These are phyloP conservation scores for Monilinia laxa DNA, from an alignment of 2,329 filamentous ascomycete species.

Conservation along the genomic window DNA sequence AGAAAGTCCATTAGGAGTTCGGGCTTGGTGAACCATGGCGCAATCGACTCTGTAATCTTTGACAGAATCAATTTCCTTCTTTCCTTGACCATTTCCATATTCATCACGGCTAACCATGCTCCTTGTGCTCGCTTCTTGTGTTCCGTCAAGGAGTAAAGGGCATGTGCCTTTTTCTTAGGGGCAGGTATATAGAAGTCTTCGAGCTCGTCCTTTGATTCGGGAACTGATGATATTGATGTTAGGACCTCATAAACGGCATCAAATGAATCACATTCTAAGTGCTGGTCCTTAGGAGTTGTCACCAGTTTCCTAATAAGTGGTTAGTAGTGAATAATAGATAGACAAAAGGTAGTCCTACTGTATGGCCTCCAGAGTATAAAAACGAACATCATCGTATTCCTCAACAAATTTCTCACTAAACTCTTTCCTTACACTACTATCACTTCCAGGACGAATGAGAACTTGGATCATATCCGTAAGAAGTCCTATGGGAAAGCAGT, in stretches of 20 bases:
- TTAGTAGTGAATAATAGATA: constrained; percentile 27
- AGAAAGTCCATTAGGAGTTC: constrained; percentile 95
- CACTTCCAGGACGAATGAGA: constrained; percentile 58
- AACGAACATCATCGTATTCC: constrained; percentile 80
- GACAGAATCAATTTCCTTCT: constrained; percentile 78
- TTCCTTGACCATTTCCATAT: constrained; percentile 62
- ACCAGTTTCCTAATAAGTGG: constrained; percentile 40
- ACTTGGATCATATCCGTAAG: constrained; percentile 64
- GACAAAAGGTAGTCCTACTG: constrained; percentile 53
- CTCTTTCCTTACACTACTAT: constrained; percentile 62
- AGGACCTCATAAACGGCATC: constrained; percentile 62
- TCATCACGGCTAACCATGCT: constrained; percentile 80
- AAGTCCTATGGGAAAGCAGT: constrained; percentile 67
- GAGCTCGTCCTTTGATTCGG: constrained; percentile 64
- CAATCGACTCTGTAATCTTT: constrained; percentile 73
- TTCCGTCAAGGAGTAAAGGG: constrained; percentile 61
- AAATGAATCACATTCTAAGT: constrained; percentile 44
- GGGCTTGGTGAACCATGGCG: constrained; percentile 84
- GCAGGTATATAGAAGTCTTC: constrained; percentile 65
- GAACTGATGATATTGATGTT: constrained; percentile 67
- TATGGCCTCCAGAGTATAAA: constrained; percentile 74
- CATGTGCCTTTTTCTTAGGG: constrained; percentile 66
- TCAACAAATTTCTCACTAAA: constrained; percentile 78
- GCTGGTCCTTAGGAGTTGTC: constrained; percentile 35
- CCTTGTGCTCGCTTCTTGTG: constrained; percentile 82